phyloP scores from a whole-genome alignment of 192 early-diverging fungal genomes.

The Linnemannia hyalina region DNA sequence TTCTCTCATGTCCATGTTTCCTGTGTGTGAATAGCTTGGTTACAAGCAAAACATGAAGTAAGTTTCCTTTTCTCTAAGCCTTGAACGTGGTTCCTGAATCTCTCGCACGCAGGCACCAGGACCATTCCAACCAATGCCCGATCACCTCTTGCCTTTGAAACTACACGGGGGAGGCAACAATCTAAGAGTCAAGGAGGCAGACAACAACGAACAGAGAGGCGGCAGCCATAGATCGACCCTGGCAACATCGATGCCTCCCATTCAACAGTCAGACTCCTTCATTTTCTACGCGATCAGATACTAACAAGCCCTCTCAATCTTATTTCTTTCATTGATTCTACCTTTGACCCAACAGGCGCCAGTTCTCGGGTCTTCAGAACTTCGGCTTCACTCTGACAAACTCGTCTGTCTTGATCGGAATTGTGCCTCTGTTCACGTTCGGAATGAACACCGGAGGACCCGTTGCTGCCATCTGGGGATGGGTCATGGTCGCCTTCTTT shows the following conservation, averaged over 20 bases:
- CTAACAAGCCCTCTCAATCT: not conserved
- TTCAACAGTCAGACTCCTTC: not conserved
- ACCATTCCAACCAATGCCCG: not conserved
- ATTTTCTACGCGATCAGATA: not conserved
- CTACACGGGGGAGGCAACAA: not conserved
- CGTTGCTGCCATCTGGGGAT: slow-evolving; percentile 62
- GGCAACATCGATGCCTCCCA: too few relatives aligned
- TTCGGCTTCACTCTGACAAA: slow-evolving; percentile 34
- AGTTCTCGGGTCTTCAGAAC: slow-evolving; percentile 35
- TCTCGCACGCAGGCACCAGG: not conserved
- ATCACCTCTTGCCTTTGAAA: not conserved
- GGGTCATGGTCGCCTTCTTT: slow-evolving; percentile 59
- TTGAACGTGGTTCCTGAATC: not conserved
- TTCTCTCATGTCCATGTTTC: not conserved
- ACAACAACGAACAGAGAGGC: too few relatives aligned
- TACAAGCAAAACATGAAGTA: slow-evolving; percentile 45
- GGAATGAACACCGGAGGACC: slow-evolving; percentile 59
- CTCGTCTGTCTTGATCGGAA: slow-evolving; percentile 29
- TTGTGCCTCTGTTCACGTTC: slow-evolving; percentile 50
- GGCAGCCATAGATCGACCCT: not conserved
- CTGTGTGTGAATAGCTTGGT: slow-evolving; percentile 10
- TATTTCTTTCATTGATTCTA: not conserved
- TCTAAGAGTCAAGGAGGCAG: too few relatives aligned
- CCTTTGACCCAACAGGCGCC: slow-evolving; percentile 4
- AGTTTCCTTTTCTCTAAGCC: not conserved